Evolutionary conservation across 1,284 basidiomycete genomes (phyloP), one percentile per base, ranked within the genome.

Genomic region (Polyporus tsugae): DNA sequence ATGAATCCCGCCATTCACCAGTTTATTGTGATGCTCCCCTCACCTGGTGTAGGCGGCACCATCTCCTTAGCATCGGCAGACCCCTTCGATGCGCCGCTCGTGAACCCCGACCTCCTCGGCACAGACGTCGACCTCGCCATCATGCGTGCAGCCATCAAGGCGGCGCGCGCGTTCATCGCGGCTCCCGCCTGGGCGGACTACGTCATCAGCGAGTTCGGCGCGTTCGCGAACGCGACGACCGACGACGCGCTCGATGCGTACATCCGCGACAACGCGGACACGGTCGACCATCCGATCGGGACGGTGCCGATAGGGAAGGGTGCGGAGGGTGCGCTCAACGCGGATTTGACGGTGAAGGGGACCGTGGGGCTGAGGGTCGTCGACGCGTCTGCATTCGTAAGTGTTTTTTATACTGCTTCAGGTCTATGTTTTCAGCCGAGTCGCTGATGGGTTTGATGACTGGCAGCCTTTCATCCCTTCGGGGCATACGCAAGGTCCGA

Each of bases 261-360:
- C 52, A 66, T 65, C 13, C 68, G 72, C n/a, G 57, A 67, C 36
- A 60, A 66, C 55, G 38, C 72, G 19, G 63, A 60, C 6, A 72
- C 75, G 1, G 62, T 74, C 25, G 69, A 62, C 19, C 76, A 79
- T 44, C 69, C 74, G 1, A 64, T 75, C 33, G 74, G 75, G 25
- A 77, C 75, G 4, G 73, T 75, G 0, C 25, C 62, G 19, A 75
- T 79, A 75, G 63, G 72, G 1, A 63, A n/a, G n/a, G 60, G 46
- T 1, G 41, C 25, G 3, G 74, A 73, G 4, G 80, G 78, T 17
- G 88, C 89, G 35, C 86, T 90, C 53, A 85, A 87, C 76, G 81
- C 87, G 2, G 82, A 86, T 72, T 77, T 91, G 33, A 77, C 78
- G 38, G 86, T 89, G 13, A 86, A 88, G 77, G 73, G 74, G 1